Evolutionary conservation across 179 eudicot species (phyloP).

Genomic region (Nepenthes alata): DNA sequence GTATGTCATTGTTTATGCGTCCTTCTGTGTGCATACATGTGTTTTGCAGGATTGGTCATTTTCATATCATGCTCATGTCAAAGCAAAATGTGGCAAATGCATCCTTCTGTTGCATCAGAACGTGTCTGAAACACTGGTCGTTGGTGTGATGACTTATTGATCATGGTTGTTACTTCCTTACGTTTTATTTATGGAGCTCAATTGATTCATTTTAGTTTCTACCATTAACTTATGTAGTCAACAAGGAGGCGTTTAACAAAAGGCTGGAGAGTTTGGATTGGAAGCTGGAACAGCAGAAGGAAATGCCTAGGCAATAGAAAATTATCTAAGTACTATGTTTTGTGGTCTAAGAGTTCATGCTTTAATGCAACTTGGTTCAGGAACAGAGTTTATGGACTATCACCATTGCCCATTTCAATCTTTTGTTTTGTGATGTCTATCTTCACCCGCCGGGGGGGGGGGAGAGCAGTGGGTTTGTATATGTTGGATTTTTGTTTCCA

Average conservation of each 20-base stretch:
- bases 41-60: constrained; percentile 68
- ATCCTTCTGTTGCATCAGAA: constrained; percentile 44
- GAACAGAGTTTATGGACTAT: no score
- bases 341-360: background rate
- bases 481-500: no score
- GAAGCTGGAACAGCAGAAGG: constrained; percentile 89
- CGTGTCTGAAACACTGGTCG: constrained; percentile 71
- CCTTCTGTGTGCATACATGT: constrained; percentile 1
- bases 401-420: no score
- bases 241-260: constrained; percentile 64
- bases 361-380: background rate
- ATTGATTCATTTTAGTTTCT: constrained; percentile 3
- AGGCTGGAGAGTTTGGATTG: constrained; percentile 78
- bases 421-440: no score
- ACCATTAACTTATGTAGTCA: constrained; percentile 27
- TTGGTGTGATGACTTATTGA: constrained; percentile 24
- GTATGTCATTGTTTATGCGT: background rate
- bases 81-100: constrained; percentile 88
- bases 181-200: constrained; percentile 1
- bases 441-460: no score
- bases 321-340: constrained; percentile 42
- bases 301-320: constrained; percentile 44
- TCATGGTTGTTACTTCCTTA: background rate
- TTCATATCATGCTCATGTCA: constrained; percentile 86
- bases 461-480: no score